phyloP scores from a whole-genome alignment of 768 basidiomycete genomes.

The Glaciozyma martinii region DNA sequence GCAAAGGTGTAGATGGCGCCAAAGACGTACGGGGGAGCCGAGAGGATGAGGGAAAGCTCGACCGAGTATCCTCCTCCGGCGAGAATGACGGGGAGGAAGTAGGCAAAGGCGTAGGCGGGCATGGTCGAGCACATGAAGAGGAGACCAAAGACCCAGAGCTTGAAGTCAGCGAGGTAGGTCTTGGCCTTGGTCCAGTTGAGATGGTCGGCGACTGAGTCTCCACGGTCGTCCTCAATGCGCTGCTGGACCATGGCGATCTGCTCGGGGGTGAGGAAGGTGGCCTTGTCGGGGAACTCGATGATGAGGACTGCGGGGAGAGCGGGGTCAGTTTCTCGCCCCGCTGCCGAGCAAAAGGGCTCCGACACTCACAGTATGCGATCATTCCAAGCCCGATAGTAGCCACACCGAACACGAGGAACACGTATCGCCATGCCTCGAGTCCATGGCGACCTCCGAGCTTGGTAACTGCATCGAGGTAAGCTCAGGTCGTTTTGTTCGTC shows the following conservation, averaged over 20 bases:
- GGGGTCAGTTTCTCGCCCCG: not conserved
- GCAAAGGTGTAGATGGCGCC: conserved; percentile 35
- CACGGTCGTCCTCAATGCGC: conserved; percentile 37
- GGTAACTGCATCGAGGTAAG: not conserved
- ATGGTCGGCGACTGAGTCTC: conserved; percentile 36
- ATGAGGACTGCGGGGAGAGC: conserved; percentile 5
- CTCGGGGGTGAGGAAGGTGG: conserved; percentile 35
- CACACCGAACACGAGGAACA: conserved; percentile 33
- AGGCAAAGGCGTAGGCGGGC: conserved; percentile 25
- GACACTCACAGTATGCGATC: conserved; percentile 23
- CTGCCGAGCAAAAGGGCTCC: not conserved
- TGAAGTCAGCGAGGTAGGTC: conserved; percentile 31
- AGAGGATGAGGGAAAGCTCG: conserved; percentile 36
- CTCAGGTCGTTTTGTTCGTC: conserved; percentile 9
- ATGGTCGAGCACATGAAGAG: conserved; percentile 32
- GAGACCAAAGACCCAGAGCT: conserved; percentile 36
- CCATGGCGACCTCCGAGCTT: conserved; percentile 17
- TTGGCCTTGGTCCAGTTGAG: conserved; percentile 24
- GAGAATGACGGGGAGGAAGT: conserved; percentile 38
- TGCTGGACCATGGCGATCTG: conserved; percentile 31
- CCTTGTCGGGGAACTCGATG: conserved; percentile 40
- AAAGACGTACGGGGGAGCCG: conserved; percentile 37
- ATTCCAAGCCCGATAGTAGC: conserved; percentile 34
- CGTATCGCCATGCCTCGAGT: conserved; percentile 35
- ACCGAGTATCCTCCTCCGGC: conserved; percentile 35